Conservation (phyloP, 331 rosid species). For the Spiraea crenata region DNA sequence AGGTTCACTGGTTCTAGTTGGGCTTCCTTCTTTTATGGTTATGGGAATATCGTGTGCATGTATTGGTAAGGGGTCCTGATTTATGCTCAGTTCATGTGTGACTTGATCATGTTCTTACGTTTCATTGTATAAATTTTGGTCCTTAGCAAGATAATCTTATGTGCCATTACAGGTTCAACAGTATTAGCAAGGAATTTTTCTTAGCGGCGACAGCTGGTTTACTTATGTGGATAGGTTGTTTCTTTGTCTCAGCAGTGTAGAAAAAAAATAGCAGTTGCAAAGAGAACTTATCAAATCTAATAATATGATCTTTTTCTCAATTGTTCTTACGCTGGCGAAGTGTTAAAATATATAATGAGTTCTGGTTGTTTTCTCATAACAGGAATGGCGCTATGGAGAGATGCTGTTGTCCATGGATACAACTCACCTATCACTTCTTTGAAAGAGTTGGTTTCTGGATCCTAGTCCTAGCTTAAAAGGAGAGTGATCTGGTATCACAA, state of each 20-base stretch:
- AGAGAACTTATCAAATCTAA: background rate
- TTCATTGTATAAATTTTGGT: conserved; percentile 18
- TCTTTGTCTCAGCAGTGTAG: conserved; percentile 18
- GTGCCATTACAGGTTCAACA: conserved; percentile 55
- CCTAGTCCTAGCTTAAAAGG: conserved; percentile 20
- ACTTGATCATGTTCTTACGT: background rate
- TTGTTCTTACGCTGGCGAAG: background rate
- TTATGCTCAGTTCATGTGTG: conserved; percentile 17
- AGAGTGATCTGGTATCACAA: background rate
- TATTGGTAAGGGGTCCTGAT: conserved; percentile 45
- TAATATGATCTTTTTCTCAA: background rate
- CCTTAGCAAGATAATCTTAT: conserved; percentile 13
- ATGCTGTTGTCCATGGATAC: conserved; percentile 60
- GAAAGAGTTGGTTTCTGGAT: conserved; percentile 61
- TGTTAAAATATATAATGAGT: background rate
- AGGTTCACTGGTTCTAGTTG: conserved; percentile 88
- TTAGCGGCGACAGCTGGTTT: conserved; percentile 70
- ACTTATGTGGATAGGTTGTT: conserved; percentile 74
- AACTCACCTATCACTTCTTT: conserved; percentile 64
- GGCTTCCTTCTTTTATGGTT: conserved; percentile 88
- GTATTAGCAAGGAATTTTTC: conserved; percentile 77
- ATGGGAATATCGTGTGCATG: conserved; percentile 79
- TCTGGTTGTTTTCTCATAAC: conserved; percentile 17
- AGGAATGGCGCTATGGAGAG: conserved; percentile 90
- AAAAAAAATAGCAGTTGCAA: background rate